Evolutionary conservation across 2,329 filamentous ascomycete species (phyloP).

Genomic region (Simplicillium sp.): DNA sequence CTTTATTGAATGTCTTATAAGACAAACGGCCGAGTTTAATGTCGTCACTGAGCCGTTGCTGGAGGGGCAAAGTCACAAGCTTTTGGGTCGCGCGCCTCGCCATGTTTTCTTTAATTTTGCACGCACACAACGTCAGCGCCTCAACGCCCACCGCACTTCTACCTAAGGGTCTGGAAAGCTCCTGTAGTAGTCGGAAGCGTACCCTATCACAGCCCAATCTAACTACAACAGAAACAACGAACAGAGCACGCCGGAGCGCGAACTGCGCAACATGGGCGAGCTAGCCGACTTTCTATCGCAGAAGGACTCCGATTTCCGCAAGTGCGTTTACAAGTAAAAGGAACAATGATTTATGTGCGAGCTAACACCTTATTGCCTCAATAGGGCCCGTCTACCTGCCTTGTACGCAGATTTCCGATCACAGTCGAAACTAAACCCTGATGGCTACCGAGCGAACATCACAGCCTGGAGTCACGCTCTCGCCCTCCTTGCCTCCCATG

Average conservation of each 20-base stretch:
- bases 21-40: no score
- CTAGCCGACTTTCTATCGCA: constrained; percentile 57
- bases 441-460: constrained; percentile 75
- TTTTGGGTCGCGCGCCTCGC: no score
- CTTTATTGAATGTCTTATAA: no score
- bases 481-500: constrained; percentile 56
- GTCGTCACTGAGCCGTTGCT: no score
- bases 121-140: no score
- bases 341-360: not conserved
- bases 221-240: no score
- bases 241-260: not conserved
- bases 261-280: constrained; percentile 44
- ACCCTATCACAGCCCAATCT: no score
- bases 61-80: no score
- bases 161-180: no score
- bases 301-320: constrained; percentile 52
- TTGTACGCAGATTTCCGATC: constrained; percentile 80
- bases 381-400: constrained; percentile 67
- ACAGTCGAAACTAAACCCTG: constrained; percentile 69
- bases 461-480: constrained; percentile 71
- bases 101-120: no score
- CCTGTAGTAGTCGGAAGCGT: no score
- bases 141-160: no score
- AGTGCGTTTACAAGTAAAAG: constrained; percentile 23
- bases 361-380: constrained; percentile 5